Evolutionary conservation across 768 basidiomycete genomes (phyloP), one percentile per base, ranked within the genome.

Genomic region (Russula virescens): DNA sequence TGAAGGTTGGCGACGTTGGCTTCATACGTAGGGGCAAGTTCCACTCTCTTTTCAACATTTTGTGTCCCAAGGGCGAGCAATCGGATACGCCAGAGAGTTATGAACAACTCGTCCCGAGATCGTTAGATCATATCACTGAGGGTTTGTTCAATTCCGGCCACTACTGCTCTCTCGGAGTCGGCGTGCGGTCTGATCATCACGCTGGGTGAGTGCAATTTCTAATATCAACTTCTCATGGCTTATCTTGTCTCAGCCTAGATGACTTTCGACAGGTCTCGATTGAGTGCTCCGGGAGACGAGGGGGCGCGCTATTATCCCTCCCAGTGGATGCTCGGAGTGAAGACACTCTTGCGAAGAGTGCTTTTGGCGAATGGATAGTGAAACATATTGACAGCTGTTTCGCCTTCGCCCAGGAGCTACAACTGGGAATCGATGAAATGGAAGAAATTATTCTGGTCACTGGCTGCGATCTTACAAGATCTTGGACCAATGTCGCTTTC

Each of bases 1-100:
- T 69, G 19, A 52, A 60, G 18, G 55, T 68, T 26, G 68, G 67
- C 34, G 64, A 69, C 50, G 67, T 68, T 11, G 68, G 67, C 14
- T 69, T 34, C 42, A 45, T 64, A 21, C 58, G 58, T 18, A 45
- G 55, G 14, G 68, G 68, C 38, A 28, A 48, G 19, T 69, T 68
- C 38, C 62, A 66, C 25, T 57, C 57, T 38, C 55, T 68, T 8
- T 69, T 66, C 58, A 69, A 65, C 43, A 31, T 45, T 23, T 47
- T 63, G 1, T 42, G 46, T 21, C 49, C 65, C 2, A 47, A 34
- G n/a, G 4, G 57, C 18, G 42, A 65, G 54, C 56, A 45, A 31
- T 55, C 42, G 23, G 21, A 19, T 16, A 18, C 59, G 5, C 61
- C 61, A 21, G 54, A 53, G 38, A 13, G 14, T 40, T 40, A 40